These are phyloP conservation scores for Coniferiporia sulphurascens DNA, from an alignment of 1,284 basidiomycete genomes.

Conservation along the genomic window DNA sequence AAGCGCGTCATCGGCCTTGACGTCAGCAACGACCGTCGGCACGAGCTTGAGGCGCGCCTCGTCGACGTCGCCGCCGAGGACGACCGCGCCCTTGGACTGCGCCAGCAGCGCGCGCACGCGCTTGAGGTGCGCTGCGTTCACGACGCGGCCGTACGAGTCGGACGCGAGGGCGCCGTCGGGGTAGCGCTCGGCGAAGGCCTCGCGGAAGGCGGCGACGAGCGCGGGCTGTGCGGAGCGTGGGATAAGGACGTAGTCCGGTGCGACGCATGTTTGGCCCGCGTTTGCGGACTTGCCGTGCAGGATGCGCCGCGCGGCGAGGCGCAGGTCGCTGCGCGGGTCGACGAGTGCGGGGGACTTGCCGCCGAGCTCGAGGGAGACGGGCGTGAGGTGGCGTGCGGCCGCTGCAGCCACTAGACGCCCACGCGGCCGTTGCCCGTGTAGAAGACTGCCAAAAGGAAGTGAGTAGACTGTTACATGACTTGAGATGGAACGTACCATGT, in stretches of 20 bases:
- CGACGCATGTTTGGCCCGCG: too few relatives aligned
- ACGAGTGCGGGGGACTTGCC: too few relatives aligned
- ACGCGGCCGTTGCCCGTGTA: conserved; percentile 45
- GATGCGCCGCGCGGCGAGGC: too few relatives aligned
- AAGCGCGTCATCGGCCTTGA: conserved; percentile 33
- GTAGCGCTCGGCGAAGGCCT: conserved; percentile 26
- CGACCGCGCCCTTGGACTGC: conserved; percentile 39
- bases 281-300: too few relatives aligned
- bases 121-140: conserved; percentile 36
- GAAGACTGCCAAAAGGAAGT: conserved; percentile 3
- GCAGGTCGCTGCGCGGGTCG: too few relatives aligned
- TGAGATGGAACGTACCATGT: conserved; percentile 1
- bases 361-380: too few relatives aligned
- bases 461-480: neutral
- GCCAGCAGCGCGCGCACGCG: conserved; percentile 35
- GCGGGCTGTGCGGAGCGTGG: too few relatives aligned
- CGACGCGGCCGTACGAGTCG: conserved; percentile 32
- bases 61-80: conserved; percentile 40
- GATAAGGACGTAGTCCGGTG: too few relatives aligned
- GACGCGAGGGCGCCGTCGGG: conserved; percentile 31
- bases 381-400: too few relatives aligned
- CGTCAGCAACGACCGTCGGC: conserved; percentile 32
- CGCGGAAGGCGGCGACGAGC: conserved; percentile 35
- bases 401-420: too few relatives aligned
- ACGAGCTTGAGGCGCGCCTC: conserved; percentile 27